Evolutionary conservation across 1,284 basidiomycete genomes (phyloP).

Genomic region (Leccinum fuscescens): DNA sequence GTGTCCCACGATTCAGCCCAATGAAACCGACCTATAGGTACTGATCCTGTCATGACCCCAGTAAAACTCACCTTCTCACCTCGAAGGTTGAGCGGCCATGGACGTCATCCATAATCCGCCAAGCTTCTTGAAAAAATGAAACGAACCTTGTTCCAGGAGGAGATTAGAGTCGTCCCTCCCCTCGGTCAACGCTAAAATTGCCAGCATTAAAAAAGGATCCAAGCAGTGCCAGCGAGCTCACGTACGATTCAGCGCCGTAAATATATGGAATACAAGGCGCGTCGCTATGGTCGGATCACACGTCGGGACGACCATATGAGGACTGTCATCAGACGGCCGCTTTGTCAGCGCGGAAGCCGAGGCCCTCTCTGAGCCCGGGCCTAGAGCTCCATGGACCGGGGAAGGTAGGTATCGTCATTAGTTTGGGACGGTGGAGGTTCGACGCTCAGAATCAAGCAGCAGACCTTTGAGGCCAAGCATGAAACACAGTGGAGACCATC

Average conservation of each 20-base stretch:
- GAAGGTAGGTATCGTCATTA: neutral
- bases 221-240: neutral
- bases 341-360: constrained; percentile 1
- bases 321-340: neutral
- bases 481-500: neutral
- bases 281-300: constrained; percentile 1
- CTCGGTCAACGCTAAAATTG: neutral
- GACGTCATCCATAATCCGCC: too few relatives aligned
- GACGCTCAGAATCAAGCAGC: neutral
- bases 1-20: constrained; percentile 18
- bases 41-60: neutral
- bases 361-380: neutral
- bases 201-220: neutral
- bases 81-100: constrained; percentile 12
- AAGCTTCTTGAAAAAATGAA: neutral
- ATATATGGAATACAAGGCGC: constrained; percentile 20
- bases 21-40: neutral
- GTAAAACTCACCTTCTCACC: constrained; percentile 3
- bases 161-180: neutral
- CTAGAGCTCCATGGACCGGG: neutral
- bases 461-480: constrained; percentile 5
- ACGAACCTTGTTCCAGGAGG: neutral
- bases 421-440: constrained; percentile 5
- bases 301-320: neutral
- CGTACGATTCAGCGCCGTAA: neutral